phyloP scores from a whole-genome alignment of 2,329 filamentous ascomycete species.

The Davidsoniella virescens region DNA sequence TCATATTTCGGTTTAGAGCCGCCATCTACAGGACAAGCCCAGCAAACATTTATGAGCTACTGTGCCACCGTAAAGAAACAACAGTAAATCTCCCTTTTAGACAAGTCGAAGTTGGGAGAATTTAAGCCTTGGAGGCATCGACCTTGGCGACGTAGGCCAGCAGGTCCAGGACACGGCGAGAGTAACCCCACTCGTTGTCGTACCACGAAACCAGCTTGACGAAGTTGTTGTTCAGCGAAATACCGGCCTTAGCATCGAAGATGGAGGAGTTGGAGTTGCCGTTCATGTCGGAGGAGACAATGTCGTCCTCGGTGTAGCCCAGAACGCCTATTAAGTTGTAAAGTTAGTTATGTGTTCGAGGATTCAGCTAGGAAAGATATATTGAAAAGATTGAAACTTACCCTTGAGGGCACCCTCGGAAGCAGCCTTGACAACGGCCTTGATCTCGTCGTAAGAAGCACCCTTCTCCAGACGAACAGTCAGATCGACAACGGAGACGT shows the following conservation, averaged over 20 bases:
- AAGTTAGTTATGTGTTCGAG: conserved; percentile 1
- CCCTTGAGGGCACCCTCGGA: conserved; percentile 74
- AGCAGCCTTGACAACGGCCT: conserved; percentile 75
- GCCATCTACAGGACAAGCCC: background rate
- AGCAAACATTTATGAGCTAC: background rate
- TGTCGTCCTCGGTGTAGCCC: conserved; percentile 88
- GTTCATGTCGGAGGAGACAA: conserved; percentile 88
- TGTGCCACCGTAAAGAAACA: background rate
- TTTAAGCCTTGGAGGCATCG: conserved; percentile 35
- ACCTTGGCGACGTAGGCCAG: conserved; percentile 64
- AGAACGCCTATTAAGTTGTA: conserved; percentile 49
- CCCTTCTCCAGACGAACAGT: conserved; percentile 87
- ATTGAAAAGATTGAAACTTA: conserved; percentile 26
- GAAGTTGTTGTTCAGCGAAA: conserved; percentile 96
- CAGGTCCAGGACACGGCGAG: conserved; percentile 81
- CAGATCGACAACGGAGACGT: conserved; percentile 98
- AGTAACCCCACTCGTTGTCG: conserved; percentile 99
- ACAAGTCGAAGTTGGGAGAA: background rate
- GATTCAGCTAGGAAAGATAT: background rate
- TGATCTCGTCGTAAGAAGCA: conserved; percentile 82
- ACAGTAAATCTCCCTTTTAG: background rate
- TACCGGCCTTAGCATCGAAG: conserved; percentile 98
- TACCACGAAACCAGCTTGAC: conserved; percentile 98
- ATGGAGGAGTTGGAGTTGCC: conserved; percentile 90
- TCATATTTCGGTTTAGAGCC: conserved; percentile 5